Conservation (phyloP, 2,329 filamentous ascomycete genomes). For the Colletotrichum paranaense region DNA sequence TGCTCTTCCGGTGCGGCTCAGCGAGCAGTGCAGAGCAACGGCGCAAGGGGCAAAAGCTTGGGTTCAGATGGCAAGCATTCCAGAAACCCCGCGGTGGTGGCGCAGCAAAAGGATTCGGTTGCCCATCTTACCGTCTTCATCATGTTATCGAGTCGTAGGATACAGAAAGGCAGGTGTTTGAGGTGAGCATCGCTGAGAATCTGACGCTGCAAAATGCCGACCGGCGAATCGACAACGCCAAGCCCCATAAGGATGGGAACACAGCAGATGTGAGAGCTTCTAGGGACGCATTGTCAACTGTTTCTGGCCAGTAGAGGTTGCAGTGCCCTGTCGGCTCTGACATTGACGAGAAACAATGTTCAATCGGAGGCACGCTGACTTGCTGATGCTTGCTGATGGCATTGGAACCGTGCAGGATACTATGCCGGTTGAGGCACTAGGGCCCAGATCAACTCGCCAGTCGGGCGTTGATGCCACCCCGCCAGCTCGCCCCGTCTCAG, state of each 20-base stretch:
- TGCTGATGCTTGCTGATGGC: background rate
- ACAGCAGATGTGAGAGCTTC: background rate
- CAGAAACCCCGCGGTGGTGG: background rate
- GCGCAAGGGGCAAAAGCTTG: background rate
- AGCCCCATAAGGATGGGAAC: background rate
- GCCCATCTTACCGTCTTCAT: background rate
- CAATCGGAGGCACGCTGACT: background rate
- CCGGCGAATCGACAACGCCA: background rate
- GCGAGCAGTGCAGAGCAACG: background rate
- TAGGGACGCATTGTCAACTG: background rate
- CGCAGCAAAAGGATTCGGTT: background rate
- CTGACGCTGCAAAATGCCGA: background rate
- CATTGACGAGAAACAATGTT: background rate
- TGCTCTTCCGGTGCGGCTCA: background rate
- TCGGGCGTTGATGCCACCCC: background rate
- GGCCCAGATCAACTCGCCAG: background rate
- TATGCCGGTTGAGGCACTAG: background rate
- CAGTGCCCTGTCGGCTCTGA: background rate
- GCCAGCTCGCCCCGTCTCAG: background rate
- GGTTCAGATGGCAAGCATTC: background rate
- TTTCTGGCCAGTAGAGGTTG: background rate
- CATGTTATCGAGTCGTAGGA: background rate
- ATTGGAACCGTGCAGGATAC: background rate
- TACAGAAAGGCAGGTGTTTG: background rate
- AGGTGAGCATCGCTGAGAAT: background rate